Evolutionary conservation across 2,329 filamentous ascomycete species (phyloP).

Genomic region (Septoria petroselini): DNA sequence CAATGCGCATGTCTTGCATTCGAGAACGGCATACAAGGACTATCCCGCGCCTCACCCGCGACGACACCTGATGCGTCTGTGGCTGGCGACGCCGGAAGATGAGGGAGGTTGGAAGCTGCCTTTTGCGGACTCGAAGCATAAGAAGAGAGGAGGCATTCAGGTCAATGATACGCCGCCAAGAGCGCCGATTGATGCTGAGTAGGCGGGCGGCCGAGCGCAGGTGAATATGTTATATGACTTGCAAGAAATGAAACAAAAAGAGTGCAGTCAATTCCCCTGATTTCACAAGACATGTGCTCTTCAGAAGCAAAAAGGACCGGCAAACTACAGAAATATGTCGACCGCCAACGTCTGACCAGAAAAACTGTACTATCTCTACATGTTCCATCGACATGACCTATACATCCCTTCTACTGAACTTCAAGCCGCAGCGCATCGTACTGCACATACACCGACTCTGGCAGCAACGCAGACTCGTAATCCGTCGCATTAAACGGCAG

Average conservation of each 20-base stretch:
- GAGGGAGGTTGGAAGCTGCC: slow-evolving; percentile 85
- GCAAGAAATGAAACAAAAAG: too few species aligned
- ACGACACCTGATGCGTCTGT: slow-evolving; percentile 77
- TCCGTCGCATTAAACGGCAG: slow-evolving; percentile 60
- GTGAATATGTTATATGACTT: too few species aligned
- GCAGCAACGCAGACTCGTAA: slow-evolving; percentile 56
- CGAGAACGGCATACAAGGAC: slow-evolving; percentile 75
- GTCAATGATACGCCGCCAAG: slow-evolving; percentile 75
- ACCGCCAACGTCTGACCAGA: too few species aligned
- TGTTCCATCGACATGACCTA: too few species aligned
- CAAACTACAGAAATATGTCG: too few species aligned
- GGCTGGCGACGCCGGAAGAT: slow-evolving; percentile 75
- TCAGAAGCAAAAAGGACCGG: too few species aligned
- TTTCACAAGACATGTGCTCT: too few species aligned
- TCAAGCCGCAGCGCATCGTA: slow-evolving; percentile 64
- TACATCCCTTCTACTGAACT: slow-evolving; percentile 15
- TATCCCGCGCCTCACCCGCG: slow-evolving; percentile 65
- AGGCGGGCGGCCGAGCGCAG: too few species aligned
- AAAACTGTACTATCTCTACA: too few species aligned
- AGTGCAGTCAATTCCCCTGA: too few species aligned
- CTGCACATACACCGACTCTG: slow-evolving; percentile 59
- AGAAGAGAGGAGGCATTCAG: slow-evolving; percentile 86
- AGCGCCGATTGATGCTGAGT: slow-evolving; percentile 75
- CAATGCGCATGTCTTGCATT: slow-evolving; percentile 77
- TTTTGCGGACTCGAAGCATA: slow-evolving; percentile 75